Percentiles rank a stretch among this genome's conserved stretches.
Conservation (phyloP, 495 filamentous ascomycete genomes). For the Apiosordaria backusii region DNA sequence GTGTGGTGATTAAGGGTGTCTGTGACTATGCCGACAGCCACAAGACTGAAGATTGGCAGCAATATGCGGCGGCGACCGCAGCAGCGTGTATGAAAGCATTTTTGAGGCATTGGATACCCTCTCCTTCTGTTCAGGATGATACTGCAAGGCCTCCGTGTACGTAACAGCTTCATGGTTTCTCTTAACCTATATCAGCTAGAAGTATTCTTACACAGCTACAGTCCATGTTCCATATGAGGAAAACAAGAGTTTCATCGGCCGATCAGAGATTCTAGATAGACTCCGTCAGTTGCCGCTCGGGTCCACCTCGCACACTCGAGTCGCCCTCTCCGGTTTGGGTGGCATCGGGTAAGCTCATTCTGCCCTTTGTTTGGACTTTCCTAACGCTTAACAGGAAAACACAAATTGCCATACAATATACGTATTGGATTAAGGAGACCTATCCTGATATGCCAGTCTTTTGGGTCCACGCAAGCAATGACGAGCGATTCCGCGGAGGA, state of each 20-base stretch:
- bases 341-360: slow-evolving; percentile 44
- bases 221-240: slow-evolving; percentile 15
- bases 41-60: neutral
- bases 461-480: slow-evolving; percentile 44
- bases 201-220: slow-evolving; percentile 15
- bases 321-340: slow-evolving; percentile 44
- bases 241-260: slow-evolving; percentile 34
- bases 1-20: neutral
- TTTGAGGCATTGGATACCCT: neutral
- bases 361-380: neutral
- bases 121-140: neutral
- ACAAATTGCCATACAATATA: slow-evolving; percentile 51
- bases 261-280: slow-evolving; percentile 21
- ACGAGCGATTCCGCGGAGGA: slow-evolving; percentile 37
- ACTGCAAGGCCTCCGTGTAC: neutral
- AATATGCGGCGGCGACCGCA: neutral
- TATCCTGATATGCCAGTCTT: slow-evolving; percentile 40
- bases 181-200: neutral
- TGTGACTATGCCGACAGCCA: slow-evolving; percentile 1
- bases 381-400: slow-evolving; percentile 41
- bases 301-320: slow-evolving; percentile 14
- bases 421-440: slow-evolving; percentile 34
- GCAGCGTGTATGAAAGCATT: neutral
- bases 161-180: neutral
- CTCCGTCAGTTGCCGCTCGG: slow-evolving; percentile 9